A percentile compares a stretch with the other conserved stretches of the same genome.
phyloP scores from a whole-genome alignment of 441 rosid species.

The Croton laevigatus region DNA sequence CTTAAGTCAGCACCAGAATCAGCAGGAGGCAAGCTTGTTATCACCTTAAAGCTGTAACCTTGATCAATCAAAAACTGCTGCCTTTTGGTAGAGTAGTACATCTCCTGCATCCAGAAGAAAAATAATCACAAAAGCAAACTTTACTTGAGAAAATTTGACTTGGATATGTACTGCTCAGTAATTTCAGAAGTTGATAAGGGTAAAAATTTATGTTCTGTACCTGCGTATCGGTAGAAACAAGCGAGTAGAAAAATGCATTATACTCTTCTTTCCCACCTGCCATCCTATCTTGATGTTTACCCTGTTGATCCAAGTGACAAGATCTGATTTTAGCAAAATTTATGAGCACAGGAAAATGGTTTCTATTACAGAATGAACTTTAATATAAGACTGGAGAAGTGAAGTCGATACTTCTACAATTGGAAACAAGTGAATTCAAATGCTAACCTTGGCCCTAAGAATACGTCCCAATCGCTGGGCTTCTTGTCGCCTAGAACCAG shows the following conservation, averaged over 20 bases:
- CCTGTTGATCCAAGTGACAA: slow-evolving; percentile 41
- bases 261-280: slow-evolving; percentile 99
- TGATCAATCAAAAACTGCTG: slow-evolving; percentile 98
- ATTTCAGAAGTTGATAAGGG: slow-evolving; percentile 4
- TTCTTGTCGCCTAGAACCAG: slow-evolving; percentile 98
- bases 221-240: slow-evolving; percentile 94
- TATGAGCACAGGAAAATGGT: background rate
- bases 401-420: background rate
- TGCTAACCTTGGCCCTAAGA: slow-evolving; percentile 91
- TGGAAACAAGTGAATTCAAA: background rate
- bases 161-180: background rate
- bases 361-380: background rate
- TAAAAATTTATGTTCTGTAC: slow-evolving; percentile 24
- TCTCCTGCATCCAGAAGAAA: slow-evolving; percentile 52
- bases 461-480: slow-evolving; percentile 97
- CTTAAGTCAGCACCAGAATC: slow-evolving; percentile 80
- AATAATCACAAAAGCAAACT: slow-evolving; percentile 1
- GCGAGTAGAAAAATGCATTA: slow-evolving; percentile 95
- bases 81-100: slow-evolving; percentile 96
- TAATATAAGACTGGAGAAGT: background rate
- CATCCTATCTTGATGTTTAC: slow-evolving; percentile 90
- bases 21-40: slow-evolving; percentile 84
- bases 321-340: background rate
- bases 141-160: background rate
- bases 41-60: slow-evolving; percentile 97